Conservation (phyloP, 177 flowering plant genomes). For the Vitis hybrid region DNA sequence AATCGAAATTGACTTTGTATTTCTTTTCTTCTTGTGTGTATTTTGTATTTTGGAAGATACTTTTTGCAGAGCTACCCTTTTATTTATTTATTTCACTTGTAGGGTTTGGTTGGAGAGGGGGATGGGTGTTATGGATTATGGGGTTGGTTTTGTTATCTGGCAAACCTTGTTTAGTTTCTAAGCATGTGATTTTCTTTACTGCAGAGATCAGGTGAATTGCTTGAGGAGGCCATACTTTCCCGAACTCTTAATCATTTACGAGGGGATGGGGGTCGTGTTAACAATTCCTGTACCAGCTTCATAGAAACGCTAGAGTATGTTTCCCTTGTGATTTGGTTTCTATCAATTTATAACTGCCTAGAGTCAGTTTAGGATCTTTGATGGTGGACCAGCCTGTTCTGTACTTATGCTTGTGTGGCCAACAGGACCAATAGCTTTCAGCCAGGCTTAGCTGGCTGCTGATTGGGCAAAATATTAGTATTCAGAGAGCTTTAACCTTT, state of each 20-base stretch:
- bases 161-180: neutral
- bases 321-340: slow-evolving; percentile 4
- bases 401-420: neutral
- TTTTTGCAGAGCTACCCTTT: too few species aligned
- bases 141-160: too few species aligned
- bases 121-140: neutral
- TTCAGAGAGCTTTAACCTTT: neutral
- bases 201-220: slow-evolving; percentile 85
- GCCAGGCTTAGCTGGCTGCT: neutral
- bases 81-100: too few species aligned
- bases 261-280: slow-evolving; percentile 29
- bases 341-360: neutral
- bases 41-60: too few species aligned
- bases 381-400: neutral
- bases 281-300: slow-evolving; percentile 65
- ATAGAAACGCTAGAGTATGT: slow-evolving; percentile 81
- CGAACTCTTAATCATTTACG: slow-evolving; percentile 68
- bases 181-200: slow-evolving; percentile 16
- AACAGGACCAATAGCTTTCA: neutral
- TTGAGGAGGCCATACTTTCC: slow-evolving; percentile 87
- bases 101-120: neutral
- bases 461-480: neutral
- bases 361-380: neutral
- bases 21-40: neutral
- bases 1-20: neutral